phyloP scores from a whole-genome alignment of 768 basidiomycete genomes.

The Tricholoma furcatifolium region DNA sequence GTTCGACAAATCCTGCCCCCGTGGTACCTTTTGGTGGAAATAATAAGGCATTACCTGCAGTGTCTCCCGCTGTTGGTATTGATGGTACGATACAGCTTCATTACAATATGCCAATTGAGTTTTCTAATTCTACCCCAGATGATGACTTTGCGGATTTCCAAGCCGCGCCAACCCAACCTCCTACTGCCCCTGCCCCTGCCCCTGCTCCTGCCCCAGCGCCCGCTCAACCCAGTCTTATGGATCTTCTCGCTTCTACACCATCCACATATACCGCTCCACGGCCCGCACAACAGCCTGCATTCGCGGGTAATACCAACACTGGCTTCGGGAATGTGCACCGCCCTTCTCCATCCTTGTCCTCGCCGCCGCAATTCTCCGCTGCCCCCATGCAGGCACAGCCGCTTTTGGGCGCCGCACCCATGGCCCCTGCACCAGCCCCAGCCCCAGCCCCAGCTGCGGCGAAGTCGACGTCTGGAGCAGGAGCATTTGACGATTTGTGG shows the following conservation, averaged over 20 bases:
- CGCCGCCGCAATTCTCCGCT: constrained; percentile 28
- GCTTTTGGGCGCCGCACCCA: constrained; percentile 30
- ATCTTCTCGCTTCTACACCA: constrained; percentile 41
- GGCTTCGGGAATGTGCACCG: constrained; percentile 34
- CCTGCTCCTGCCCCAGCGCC: constrained; percentile 21
- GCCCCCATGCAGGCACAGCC: constrained; percentile 24
- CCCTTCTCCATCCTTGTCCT: constrained; percentile 34
- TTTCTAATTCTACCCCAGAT: constrained; percentile 34
- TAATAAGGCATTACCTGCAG: constrained; percentile 57
- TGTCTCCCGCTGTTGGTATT: constrained; percentile 33
- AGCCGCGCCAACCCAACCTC: constrained; percentile 53
- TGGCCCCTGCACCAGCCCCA: constrained; percentile 31
- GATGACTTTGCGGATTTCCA: constrained; percentile 90
- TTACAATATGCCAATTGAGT: not conserved
- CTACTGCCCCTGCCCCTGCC: constrained; percentile 39
- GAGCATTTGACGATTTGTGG: constrained; percentile 90
- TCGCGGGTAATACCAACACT: constrained; percentile 21
- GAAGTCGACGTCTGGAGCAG: constrained; percentile 35
- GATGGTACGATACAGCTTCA: constrained; percentile 35
- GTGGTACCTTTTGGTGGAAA: constrained; percentile 23
- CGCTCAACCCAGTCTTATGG: constrained; percentile 45
- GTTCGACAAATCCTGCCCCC: constrained; percentile 27
- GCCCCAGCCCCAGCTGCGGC: constrained; percentile 21
- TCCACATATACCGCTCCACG: constrained; percentile 26
- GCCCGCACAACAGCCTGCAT: constrained; percentile 26